Percentiles rank a stretch among this genome's conserved stretches.
Conservation (phyloP, 1,139 yeast species). For the Saccharomycopsis hybrid region DNA sequence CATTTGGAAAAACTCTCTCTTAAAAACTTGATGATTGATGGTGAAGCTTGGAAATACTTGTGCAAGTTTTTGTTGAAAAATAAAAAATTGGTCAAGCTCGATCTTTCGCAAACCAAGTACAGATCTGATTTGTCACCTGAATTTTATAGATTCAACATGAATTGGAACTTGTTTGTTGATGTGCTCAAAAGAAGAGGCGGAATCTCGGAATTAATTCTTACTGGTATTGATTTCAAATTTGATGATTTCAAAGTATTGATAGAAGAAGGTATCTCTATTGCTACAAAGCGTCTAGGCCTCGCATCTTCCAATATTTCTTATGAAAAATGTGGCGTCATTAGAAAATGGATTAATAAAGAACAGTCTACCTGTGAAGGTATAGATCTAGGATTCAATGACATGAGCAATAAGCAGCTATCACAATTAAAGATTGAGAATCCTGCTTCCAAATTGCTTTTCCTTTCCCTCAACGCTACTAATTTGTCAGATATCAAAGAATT, state of each 20-base stretch:
- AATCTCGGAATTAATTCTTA: slow-evolving; percentile 73
- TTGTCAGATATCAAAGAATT: slow-evolving; percentile 49
- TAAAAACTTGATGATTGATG: slow-evolving; percentile 71
- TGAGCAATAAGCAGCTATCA: slow-evolving; percentile 44
- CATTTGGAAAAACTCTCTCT: slow-evolving; percentile 66
- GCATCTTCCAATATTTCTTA: slow-evolving; percentile 63
- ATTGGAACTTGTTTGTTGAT: slow-evolving; percentile 67
- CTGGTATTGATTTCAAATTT: slow-evolving; percentile 58
- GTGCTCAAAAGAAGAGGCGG: slow-evolving; percentile 60
- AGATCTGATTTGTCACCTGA: slow-evolving; percentile 48
- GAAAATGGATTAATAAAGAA: slow-evolving; percentile 55
- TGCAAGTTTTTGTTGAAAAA: slow-evolving; percentile 66
- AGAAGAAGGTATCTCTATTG: slow-evolving; percentile 42
- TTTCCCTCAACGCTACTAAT: slow-evolving; percentile 68
- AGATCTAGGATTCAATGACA: slow-evolving; percentile 77
- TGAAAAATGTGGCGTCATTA: slow-evolving; percentile 49
- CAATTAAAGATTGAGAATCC: slow-evolving; percentile 25
- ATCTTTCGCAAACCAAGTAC: slow-evolving; percentile 70
- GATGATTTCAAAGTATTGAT: slow-evolving; percentile 44
- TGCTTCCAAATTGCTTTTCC: slow-evolving; percentile 43
- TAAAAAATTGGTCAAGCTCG: slow-evolving; percentile 55
- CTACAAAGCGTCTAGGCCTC: slow-evolving; percentile 68
- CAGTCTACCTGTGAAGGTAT: slow-evolving; percentile 64
- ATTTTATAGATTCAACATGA: slow-evolving; percentile 56
- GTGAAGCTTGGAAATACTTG: slow-evolving; percentile 63